These are phyloP conservation scores for Magnusiomyces suaveolens DNA, from an alignment of 1,139 yeast species.

Conservation along the genomic window DNA sequence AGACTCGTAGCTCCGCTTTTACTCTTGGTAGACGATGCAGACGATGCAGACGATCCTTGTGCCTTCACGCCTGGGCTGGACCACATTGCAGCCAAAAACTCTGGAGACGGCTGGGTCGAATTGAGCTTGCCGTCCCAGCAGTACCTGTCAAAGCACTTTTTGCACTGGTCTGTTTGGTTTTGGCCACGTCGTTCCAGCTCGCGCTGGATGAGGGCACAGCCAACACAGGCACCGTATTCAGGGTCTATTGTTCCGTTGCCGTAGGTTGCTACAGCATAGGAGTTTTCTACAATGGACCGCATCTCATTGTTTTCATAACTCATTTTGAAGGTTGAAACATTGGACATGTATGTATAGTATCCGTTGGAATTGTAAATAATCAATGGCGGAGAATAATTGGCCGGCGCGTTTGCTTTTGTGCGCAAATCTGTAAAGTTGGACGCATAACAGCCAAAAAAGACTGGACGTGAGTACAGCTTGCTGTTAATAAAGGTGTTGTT, in stretches of 20 bases:
- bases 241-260: conserved; percentile 64
- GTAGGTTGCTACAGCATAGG: conserved; percentile 69
- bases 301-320: conserved; percentile 52
- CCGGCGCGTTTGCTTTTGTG: too few species aligned
- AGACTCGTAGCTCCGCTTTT: too few species aligned
- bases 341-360: conserved; percentile 57
- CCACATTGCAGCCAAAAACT: too few species aligned
- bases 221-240: too few species aligned
- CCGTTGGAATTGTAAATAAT: conserved; percentile 72
- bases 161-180: conserved; percentile 61
- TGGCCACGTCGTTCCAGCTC: conserved; percentile 63
- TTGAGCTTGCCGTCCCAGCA: conserved; percentile 47
- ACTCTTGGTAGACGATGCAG: too few species aligned
- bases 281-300: conserved; percentile 58
- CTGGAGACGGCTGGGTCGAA: too few species aligned
- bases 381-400: too few species aligned
- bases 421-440: too few species aligned
- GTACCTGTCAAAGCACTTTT: conserved; percentile 57
- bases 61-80: too few species aligned
- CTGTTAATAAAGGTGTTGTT: conserved; percentile 45
- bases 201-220: conserved; percentile 80
- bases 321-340: conserved; percentile 64
- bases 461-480: conserved; percentile 36
- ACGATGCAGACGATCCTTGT: too few species aligned
- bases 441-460: conserved; percentile 14